Evolutionary conservation across 1,284 basidiomycete species (phyloP).

Genomic region (Schizophyllum commune): DNA sequence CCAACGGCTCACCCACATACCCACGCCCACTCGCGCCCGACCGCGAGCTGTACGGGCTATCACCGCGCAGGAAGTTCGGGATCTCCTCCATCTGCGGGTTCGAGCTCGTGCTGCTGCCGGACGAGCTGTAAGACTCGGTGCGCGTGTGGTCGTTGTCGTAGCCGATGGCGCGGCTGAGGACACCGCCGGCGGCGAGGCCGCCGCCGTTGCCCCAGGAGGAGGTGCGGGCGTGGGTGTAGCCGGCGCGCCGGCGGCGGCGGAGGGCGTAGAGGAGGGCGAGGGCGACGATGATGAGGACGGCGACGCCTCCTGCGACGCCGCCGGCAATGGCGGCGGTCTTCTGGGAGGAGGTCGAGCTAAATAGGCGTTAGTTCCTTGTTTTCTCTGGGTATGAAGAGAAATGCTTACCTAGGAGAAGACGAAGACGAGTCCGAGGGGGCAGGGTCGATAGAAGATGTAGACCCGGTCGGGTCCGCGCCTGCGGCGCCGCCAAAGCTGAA

Average conservation of each 20-base stretch:
- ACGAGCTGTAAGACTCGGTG: not conserved
- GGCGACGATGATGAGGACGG: conserved; percentile 3
- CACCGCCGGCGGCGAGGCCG: too few species aligned
- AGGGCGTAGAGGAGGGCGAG: conserved; percentile 10
- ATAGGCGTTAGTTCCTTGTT: not conserved
- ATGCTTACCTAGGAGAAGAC: not conserved
- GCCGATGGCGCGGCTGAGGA: not conserved
- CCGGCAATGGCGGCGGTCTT: conserved; percentile 5
- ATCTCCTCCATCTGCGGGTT: not conserved
- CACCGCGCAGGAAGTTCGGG: not conserved
- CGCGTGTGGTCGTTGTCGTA: not conserved
- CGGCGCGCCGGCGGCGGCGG: conserved; percentile 4
- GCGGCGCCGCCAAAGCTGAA: not conserved
- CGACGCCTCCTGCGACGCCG: conserved; percentile 7
- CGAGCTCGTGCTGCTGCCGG: not conserved
- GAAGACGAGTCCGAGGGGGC: not conserved
- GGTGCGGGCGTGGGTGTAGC: not conserved
- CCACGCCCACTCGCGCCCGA: not conserved
- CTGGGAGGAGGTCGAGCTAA: not conserved
- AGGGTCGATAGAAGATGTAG: not conserved
- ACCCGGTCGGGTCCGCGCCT: not conserved
- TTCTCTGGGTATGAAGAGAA: not conserved
- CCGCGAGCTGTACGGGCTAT: not conserved
- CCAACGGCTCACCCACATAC: not conserved
- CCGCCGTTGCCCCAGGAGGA: not conserved